Conservation (phyloP, 164 flowering plant genomes). For the Malania oleifera region DNA sequence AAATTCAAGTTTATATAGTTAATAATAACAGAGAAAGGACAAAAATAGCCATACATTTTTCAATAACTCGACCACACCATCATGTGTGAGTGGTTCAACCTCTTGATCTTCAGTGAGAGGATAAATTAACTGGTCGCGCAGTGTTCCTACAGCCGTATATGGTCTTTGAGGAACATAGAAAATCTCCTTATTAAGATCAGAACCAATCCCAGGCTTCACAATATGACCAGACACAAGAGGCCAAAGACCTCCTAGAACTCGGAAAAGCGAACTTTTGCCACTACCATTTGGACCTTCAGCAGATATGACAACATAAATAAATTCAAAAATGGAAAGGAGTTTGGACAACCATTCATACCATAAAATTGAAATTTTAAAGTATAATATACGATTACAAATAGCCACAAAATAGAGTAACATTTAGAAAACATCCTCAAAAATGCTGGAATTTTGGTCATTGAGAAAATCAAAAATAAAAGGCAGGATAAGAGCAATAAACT, state of each 20-base stretch:
- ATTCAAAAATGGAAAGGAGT: background rate
- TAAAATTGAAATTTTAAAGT: too few relatives aligned
- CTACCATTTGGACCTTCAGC: constrained; percentile 96
- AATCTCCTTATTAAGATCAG: constrained; percentile 97
- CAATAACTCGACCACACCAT: constrained; percentile 85
- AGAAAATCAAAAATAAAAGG: too few relatives aligned
- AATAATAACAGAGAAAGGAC: constrained; percentile 6
- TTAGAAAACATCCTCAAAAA: too few relatives aligned
- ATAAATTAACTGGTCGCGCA: constrained; percentile 96
- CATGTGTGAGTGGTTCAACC: constrained; percentile 62
- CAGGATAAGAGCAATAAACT: too few relatives aligned
- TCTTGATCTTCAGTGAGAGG: constrained; percentile 84
- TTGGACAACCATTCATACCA: too few relatives aligned
- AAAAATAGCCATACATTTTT: constrained; percentile 56
- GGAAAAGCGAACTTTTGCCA: constrained; percentile 97
- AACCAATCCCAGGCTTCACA: constrained; percentile 94
- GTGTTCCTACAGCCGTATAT: constrained; percentile 96
- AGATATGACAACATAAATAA: constrained; percentile 2
- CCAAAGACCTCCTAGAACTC: constrained; percentile 99
- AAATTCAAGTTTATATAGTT: background rate
- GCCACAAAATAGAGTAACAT: too few relatives aligned
- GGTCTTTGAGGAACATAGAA: constrained; percentile 99
- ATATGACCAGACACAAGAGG: constrained; percentile 92
- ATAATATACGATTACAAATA: too few relatives aligned
- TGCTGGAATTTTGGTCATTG: too few relatives aligned